A percentile compares a stretch with the other conserved stretches of the same genome.
Evolutionary conservation across 768 basidiomycete genomes (phyloP).

Genomic region (Lactarius quietus): DNA sequence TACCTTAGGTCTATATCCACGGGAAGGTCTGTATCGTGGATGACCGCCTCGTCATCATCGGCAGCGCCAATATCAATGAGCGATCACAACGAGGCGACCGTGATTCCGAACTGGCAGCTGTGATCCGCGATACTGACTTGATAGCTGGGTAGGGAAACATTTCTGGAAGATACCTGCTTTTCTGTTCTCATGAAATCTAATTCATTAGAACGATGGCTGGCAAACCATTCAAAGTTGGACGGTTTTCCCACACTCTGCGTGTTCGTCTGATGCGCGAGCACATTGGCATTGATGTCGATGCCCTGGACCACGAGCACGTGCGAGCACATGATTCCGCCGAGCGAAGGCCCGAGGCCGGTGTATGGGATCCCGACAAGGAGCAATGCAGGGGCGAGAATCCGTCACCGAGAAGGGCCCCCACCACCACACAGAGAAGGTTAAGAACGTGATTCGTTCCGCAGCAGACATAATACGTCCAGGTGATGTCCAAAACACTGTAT

Average conservation of each 20-base stretch:
- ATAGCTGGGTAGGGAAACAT: constrained; percentile 64
- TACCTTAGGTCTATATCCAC: constrained; percentile 77
- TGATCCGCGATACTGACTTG: constrained; percentile 97
- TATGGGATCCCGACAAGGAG: constrained; percentile 73
- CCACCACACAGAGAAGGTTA: constrained; percentile 25
- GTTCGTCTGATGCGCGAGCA: constrained; percentile 96
- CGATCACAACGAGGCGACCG: constrained; percentile 93
- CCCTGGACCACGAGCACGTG: constrained; percentile 71
- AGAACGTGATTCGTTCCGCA: constrained; percentile 27
- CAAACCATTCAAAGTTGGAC: constrained; percentile 89
- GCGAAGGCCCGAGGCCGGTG: constrained; percentile 48
- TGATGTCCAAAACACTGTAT: constrained; percentile 29
- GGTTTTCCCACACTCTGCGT: constrained; percentile 93
- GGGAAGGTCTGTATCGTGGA: constrained; percentile 88
- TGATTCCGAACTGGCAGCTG: constrained; percentile 90
- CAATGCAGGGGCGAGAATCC: constrained; percentile 47
- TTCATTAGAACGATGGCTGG: constrained; percentile 88
- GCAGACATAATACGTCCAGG: constrained; percentile 42
- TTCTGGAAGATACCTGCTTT: too few species aligned
- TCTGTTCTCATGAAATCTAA: background rate
- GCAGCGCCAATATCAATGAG: constrained; percentile 97
- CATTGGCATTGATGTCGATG: constrained; percentile 91
- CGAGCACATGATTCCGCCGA: constrained; percentile 51
- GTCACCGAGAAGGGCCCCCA: constrained; percentile 35
- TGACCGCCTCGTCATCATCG: constrained; percentile 90